Evolutionary conservation across 495 filamentous ascomycete genomes (phyloP).

Genomic region (Penicillium bialowiezense): DNA sequence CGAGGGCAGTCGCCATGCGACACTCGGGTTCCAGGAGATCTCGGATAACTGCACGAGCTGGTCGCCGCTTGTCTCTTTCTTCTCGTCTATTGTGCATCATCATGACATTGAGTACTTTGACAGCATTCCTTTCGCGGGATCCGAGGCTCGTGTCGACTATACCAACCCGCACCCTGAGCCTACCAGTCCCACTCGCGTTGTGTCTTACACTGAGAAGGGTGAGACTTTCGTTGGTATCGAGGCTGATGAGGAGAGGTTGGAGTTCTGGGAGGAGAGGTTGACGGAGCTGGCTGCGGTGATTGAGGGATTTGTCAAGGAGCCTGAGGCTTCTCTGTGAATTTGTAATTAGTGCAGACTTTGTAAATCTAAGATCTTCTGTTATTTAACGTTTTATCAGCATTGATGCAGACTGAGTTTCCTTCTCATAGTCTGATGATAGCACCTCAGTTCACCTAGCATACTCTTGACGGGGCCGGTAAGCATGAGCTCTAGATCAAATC

Average conservation of each 20-base stretch:
- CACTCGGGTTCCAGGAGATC: conserved; percentile 22
- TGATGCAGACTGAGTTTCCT: no score
- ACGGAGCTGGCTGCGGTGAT: conserved; percentile 4
- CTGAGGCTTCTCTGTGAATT: not conserved
- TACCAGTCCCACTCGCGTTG: conserved; percentile 2
- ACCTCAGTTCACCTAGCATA: no score
- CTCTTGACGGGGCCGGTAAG: no score
- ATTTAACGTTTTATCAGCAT: no score
- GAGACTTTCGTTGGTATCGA: conserved; percentile 10
- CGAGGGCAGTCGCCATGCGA: conserved; percentile 17
- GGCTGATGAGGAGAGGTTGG: conserved; percentile 5
- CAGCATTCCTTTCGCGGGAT: conserved; percentile 27
- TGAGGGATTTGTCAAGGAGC: conserved; percentile 5
- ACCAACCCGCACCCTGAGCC: conserved; percentile 12
- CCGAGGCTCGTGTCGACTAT: conserved; percentile 8
- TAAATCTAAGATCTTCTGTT: not conserved
- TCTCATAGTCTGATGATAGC: no score
- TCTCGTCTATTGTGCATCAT: conserved; percentile 23
- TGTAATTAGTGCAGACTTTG: not conserved
- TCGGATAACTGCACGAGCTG: conserved; percentile 19
- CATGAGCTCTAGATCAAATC: no score
- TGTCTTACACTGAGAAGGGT: conserved; percentile 6
- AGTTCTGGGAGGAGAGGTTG: conserved; percentile 8
- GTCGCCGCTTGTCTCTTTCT: conserved; percentile 13
- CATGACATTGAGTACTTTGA: conserved; percentile 29